These are phyloP conservation scores for Eimeria praecox DNA, from an alignment of 169 alveolate species.

Conservation along the genomic window DNA sequence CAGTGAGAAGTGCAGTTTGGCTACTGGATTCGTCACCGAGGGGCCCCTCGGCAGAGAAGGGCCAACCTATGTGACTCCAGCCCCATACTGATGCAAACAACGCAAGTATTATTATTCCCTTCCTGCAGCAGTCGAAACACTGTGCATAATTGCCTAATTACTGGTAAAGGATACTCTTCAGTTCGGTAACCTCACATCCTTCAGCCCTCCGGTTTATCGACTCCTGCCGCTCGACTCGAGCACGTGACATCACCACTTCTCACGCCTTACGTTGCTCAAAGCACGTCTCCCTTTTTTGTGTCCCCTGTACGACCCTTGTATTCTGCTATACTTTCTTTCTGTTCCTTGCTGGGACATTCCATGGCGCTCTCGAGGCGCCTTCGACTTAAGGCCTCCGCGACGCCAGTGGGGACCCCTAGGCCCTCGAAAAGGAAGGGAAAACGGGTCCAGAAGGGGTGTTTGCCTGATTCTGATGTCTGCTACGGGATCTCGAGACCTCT, in stretches of 20 bases:
- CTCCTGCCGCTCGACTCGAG: not conserved
- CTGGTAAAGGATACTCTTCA: not conserved
- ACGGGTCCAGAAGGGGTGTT: not conserved
- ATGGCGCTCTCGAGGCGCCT: conserved; percentile 51
- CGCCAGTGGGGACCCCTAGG: not conserved
- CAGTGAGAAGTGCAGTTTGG: not conserved
- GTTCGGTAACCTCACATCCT: not conserved
- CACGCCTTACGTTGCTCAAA: not conserved
- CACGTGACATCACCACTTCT: not conserved
- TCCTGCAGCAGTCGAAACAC: not conserved
- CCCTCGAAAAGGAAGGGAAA: not conserved
- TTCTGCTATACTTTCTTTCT: not conserved
- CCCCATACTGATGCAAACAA: not conserved
- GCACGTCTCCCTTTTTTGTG: not conserved
- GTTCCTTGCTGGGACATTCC: not conserved
- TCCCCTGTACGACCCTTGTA: not conserved
- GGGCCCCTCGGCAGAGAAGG: not conserved
- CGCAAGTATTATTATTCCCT: not conserved
- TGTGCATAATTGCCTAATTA: not conserved
- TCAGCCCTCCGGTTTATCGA: not conserved
- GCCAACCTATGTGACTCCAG: not conserved
- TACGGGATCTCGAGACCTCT: not conserved
- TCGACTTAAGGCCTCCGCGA: not conserved
- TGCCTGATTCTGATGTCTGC: not conserved
- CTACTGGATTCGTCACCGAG: not conserved